phyloP scores from a whole-genome alignment of 306 rosid species.

The Oemleria cerasiformis region DNA sequence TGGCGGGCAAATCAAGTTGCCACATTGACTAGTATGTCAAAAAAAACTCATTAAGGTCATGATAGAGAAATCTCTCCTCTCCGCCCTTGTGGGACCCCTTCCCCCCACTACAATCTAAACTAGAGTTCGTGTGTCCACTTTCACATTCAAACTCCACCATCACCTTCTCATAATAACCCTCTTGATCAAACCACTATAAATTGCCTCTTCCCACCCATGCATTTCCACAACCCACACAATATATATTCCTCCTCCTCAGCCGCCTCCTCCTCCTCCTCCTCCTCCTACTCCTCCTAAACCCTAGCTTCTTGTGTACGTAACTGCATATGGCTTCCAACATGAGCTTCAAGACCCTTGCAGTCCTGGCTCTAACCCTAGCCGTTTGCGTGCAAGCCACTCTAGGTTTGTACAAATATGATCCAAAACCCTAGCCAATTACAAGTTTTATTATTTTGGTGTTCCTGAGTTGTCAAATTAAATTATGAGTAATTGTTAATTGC shows the following conservation, averaged over 20 bases:
- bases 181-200: neutral
- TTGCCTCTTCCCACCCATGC: neutral
- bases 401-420: constrained; percentile 30
- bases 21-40: constrained; percentile 14
- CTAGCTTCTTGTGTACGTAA: neutral
- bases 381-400: constrained; percentile 41
- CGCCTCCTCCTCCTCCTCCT: too few species aligned
- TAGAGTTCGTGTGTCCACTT: constrained; percentile 12
- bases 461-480: too few species aligned
- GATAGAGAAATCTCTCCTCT: neutral
- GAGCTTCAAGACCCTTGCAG: constrained; percentile 34
- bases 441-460: too few species aligned
- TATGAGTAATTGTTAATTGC: neutral
- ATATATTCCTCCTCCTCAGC: neutral
- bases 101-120: constrained; percentile 11
- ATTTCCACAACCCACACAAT: neutral
- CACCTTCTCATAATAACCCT: neutral
- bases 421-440: too few species aligned
- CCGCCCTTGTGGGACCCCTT: neutral
- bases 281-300: neutral
- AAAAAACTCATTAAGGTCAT: neutral
- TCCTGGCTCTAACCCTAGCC: constrained; percentile 35
- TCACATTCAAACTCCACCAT: constrained; percentile 14
- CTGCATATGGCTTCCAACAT: constrained; percentile 42
- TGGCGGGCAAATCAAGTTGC: constrained; percentile 31